A percentile compares a stretch with the other conserved stretches of the same genome.
These are phyloP conservation scores for Exophiala sp. DNA, from an alignment of 2,329 filamentous ascomycete species.

Conservation along the genomic window DNA sequence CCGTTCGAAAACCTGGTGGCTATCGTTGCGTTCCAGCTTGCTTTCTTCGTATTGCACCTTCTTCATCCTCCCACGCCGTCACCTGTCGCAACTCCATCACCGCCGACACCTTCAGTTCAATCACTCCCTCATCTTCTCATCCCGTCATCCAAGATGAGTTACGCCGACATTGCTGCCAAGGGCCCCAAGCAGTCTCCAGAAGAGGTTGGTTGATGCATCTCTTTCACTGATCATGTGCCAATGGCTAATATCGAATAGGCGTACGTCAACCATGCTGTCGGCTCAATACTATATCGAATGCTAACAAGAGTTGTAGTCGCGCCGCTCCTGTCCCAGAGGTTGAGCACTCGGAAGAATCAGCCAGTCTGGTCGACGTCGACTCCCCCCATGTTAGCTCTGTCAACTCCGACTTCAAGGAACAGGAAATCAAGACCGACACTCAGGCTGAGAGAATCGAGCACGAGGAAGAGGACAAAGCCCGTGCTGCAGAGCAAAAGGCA, in stretches of 20 bases:
- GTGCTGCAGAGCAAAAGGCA: slow-evolving; percentile 22
- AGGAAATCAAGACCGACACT: slow-evolving; percentile 44
- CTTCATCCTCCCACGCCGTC: not conserved
- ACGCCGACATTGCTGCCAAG: slow-evolving; percentile 47
- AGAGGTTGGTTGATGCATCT: slow-evolving; percentile 38
- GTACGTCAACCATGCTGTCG: not conserved
- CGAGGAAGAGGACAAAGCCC: slow-evolving; percentile 35
- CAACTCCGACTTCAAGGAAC: slow-evolving; percentile 40
- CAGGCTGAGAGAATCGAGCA: slow-evolving; percentile 45
- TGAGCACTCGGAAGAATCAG: slow-evolving; percentile 38
- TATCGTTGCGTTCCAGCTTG: no score
- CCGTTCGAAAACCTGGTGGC: no score
- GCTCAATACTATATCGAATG: not conserved
- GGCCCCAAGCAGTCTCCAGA: slow-evolving; percentile 46
- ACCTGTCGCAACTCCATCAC: not conserved
- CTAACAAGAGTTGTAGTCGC: slow-evolving; percentile 34
- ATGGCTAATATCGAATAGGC: slow-evolving; percentile 19
- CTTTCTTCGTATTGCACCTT: no score
- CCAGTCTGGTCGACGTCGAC: slow-evolving; percentile 47
- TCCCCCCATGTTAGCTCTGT: slow-evolving; percentile 44
- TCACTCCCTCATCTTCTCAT: not conserved
- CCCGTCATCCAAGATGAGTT: slow-evolving; percentile 40
- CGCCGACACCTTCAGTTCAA: not conserved
- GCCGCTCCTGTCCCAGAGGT: slow-evolving; percentile 40
- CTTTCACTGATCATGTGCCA: slow-evolving; percentile 15